Base-by-base conservation (phyloP, 75 land plant species). In the Sequoia sempervirens region DNA sequence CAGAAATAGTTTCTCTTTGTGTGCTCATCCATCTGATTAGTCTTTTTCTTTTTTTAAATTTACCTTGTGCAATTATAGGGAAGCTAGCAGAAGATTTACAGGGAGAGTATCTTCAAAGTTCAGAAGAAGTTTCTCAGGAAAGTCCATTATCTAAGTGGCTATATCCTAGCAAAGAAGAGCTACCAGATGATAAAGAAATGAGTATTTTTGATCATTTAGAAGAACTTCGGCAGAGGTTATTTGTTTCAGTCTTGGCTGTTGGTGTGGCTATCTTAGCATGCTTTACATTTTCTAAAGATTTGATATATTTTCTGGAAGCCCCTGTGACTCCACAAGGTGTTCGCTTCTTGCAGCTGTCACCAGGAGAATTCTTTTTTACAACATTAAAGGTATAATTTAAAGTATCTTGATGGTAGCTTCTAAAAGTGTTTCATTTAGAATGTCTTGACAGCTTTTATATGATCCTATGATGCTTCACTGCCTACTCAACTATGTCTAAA, bases 151-250 rank as follows among this genome's bases (percentile, higher is more conserved):
- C 93, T 78, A 73, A 93, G 70, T 94, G 98, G 89, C 93, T 98
- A 15, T 98, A 96, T 91, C 99, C 99, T 3, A 80, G 84, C 75
- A 93, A 93, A 88, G 99, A 95, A 74, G 99, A 96, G 43, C 97
- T 98, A 30, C 99, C 99, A 1, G 99, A 98, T 90, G 99, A 98
- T 79, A 93, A 92, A 85, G 99, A 98, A 84, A 98, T 98, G 99
- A 91, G 91, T 82, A 86, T 98, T 76, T 98, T 91, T 81, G 99
- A 98, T 84, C 99, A 98, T 88, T 89, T 98, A 17, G 99, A 98
- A 82, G 99, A 98, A 86, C 89, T 98, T 20, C 87, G 99, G 61
- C 86, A 95, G 81, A 92, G 99, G 80, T 78, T 96, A 52, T 90
- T 98, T 82, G 84, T 96, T 11, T 96, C 99, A 69, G 97, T 98